phyloP scores from a whole-genome alignment of 2,329 filamentous ascomycete species.

The Rhynchosporium secalis region DNA sequence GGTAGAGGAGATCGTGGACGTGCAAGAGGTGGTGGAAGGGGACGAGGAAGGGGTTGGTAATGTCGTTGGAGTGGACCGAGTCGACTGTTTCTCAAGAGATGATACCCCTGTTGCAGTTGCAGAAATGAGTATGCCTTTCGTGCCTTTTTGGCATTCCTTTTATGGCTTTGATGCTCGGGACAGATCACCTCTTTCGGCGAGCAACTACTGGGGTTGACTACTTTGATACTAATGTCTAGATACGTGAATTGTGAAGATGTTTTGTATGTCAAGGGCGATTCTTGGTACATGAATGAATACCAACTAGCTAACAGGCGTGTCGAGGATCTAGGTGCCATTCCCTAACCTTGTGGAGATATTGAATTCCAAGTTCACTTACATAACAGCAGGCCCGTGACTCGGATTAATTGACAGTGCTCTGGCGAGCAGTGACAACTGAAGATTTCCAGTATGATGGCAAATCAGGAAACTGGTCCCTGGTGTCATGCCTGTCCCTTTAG shows the following conservation, averaged over 20 bases:
- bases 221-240: not conserved
- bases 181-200: not conserved
- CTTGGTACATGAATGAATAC: not conserved
- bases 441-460: not conserved
- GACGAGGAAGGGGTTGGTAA: slow-evolving; percentile 39
- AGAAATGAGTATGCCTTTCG: slow-evolving; percentile 13
- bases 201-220: slow-evolving; percentile 1
- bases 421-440: not conserved
- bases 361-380: not conserved
- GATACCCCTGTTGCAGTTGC: slow-evolving; percentile 29
- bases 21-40: slow-evolving; percentile 36
- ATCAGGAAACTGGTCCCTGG: not conserved
- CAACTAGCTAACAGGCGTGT: slow-evolving; percentile 7
- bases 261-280: not conserved
- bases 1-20: slow-evolving; percentile 37
- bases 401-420: too few relatives aligned
- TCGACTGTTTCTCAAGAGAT: slow-evolving; percentile 16
- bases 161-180: slow-evolving; percentile 10
- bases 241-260: not conserved
- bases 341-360: not conserved
- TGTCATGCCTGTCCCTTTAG: not conserved
- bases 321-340: not conserved
- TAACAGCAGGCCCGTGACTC: not conserved
- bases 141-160: slow-evolving; percentile 9
- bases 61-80: slow-evolving; percentile 11